Evolutionary conservation across 2,329 filamentous ascomycete species (phyloP), one percentile per base, ranked within the genome.

Genomic region (Exserohilum turcica): DNA sequence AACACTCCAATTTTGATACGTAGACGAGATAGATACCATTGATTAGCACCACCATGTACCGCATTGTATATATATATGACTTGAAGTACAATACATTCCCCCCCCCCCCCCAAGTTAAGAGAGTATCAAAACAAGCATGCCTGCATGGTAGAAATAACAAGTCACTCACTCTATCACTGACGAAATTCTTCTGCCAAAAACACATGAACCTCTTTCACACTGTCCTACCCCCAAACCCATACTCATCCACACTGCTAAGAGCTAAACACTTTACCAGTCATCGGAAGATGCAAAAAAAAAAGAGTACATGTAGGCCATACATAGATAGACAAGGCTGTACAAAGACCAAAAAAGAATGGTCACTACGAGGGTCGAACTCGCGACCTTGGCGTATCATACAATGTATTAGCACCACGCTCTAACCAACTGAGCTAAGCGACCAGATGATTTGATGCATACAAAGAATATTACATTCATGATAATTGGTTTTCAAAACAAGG

Each of bases 311-410:
- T 8, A 36, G 5, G 13, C 5, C 13, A n/a, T n/a, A n/a, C n/a
- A n/a, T 6, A 3, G 18, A 38, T 13, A 13, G 24, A 31, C 9
- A 8, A 19, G 27, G 3, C 10, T 13, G 19, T 2, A 32, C 15
- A 43, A 43, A 53, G 5, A 21, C 21, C 36, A 51, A 48, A 59
- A 42, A 15, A 31, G 10, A 43, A 47, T 59, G 56, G 56, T 59
- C 56, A 59, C 48, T 59, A 54, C 47, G 56, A 52, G 56, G 56
- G 53, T 59, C 54, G 53, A 57, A 59, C 56, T 53, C 56, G 52
- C 48, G 52, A 55, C 55, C 55, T 49, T 49, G 47, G 39, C 40
- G 47, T 49, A 24, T 46, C 32, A 28, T 28, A 36, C 31, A 8
- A 45, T 13, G 6, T 40, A 29, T 49, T 36, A 43, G 32, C 39